Conservation (phyloP, 768 basidiomycete genomes). For the Kwoniella shandongensis region DNA sequence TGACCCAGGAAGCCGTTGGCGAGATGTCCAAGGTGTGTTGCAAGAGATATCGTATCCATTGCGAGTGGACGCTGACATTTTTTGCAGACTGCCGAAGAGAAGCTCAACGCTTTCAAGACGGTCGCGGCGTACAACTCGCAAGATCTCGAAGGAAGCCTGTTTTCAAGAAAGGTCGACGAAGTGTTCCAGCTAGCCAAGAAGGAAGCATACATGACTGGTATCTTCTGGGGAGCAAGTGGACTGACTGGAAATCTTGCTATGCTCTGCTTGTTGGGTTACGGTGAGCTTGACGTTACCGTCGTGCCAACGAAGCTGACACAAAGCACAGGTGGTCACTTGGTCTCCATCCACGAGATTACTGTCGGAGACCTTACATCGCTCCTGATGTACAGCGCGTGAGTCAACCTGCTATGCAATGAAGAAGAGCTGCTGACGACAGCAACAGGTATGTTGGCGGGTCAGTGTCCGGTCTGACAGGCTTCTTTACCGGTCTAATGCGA, state of each 20-base stretch:
- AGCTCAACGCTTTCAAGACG: constrained; percentile 90
- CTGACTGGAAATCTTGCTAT: constrained; percentile 93
- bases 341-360: constrained; percentile 80
- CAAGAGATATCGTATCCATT: not conserved
- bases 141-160: constrained; percentile 72
- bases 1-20: constrained; percentile 91
- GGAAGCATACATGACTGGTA: constrained; percentile 84
- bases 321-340: constrained; percentile 80
- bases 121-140: constrained; percentile 55
- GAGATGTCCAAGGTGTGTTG: constrained; percentile 76
- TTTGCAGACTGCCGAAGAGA: constrained; percentile 78
- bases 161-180: constrained; percentile 61
- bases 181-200: constrained; percentile 76
- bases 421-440: too few species aligned
- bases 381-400: constrained; percentile 86
- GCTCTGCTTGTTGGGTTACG: constrained; percentile 84
- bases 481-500: constrained; percentile 84
- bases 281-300: constrained; percentile 59
- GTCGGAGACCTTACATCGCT: constrained; percentile 89
- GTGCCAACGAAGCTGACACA: not conserved
- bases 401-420: constrained; percentile 42
- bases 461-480: constrained; percentile 53
- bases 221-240: constrained; percentile 77
- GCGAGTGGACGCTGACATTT: not conserved
- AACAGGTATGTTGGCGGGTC: constrained; percentile 53